Evolutionary conservation across 164 flowering plant genomes (phyloP).

Genomic region (Magnolia changhungtana): DNA sequence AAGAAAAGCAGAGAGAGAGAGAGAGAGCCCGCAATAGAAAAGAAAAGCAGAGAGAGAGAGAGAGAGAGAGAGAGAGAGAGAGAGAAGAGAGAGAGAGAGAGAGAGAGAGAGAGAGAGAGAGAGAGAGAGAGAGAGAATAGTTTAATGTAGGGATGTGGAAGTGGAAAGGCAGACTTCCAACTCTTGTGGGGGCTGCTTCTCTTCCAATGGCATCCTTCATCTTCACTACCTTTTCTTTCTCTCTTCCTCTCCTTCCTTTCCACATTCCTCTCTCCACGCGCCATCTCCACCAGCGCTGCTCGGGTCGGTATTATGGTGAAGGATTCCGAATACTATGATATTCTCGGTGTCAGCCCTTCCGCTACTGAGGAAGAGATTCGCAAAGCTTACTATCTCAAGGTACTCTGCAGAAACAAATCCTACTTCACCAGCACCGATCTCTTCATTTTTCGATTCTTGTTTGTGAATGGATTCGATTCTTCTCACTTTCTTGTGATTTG

Average conservation of each 20-base stretch:
- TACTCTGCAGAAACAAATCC: conserved; percentile 7
- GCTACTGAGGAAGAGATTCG: conserved; percentile 85
- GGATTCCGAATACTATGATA: conserved; percentile 82
- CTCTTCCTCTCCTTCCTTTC: background rate
- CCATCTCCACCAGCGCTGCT: background rate
- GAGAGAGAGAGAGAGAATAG: background rate
- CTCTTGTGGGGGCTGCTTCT: conserved; percentile 3
- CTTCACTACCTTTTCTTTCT: background rate
- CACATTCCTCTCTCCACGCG: background rate
- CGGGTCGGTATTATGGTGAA: conserved; percentile 52
- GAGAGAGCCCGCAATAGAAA: too few species aligned
- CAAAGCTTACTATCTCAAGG: conserved; percentile 90
- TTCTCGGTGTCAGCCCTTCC: conserved; percentile 65
- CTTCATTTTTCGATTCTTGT: background rate
- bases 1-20: background rate
- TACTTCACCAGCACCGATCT: background rate
- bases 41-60: too few species aligned
- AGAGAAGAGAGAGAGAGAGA: too few species aligned
- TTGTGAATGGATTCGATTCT: background rate
- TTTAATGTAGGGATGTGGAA: background rate
- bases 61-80: too few species aligned
- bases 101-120: too few species aligned
- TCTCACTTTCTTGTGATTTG: background rate
- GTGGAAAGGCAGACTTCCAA: conserved; percentile 8
- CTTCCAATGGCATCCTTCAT: background rate